Conservation (phyloP, 345 rosid species). For the Rhodamnia argentea region DNA sequence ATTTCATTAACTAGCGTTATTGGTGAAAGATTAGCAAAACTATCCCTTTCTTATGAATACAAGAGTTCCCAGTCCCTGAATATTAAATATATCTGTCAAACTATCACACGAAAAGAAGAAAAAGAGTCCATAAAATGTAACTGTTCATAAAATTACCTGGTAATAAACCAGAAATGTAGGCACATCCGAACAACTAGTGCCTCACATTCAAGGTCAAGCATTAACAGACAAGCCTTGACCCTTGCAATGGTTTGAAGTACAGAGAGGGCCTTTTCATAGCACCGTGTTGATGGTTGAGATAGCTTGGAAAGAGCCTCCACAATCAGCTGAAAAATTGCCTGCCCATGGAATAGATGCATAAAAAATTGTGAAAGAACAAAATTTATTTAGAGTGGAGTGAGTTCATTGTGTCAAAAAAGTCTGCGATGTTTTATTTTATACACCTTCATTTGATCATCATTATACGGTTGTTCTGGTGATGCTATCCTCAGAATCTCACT, state of each 20-base stretch:
- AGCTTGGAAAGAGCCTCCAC: constrained; percentile 45
- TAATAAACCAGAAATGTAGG: background rate
- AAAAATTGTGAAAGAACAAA: background rate
- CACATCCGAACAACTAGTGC: background rate
- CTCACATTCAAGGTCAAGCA: background rate
- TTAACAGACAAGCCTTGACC: background rate
- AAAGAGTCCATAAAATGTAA: background rate
- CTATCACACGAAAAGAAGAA: background rate
- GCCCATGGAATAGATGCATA: constrained; percentile 11
- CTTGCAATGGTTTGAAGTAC: background rate
- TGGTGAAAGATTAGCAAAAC: background rate
- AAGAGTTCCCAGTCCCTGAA: background rate
- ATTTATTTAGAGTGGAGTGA: background rate
- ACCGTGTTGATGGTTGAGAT: constrained; percentile 29
- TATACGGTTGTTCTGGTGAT: constrained; percentile 64
- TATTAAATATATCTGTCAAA: background rate
- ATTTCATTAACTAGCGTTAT: background rate
- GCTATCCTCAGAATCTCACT: constrained; percentile 74
- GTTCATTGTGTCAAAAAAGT: background rate
- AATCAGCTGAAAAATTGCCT: constrained; percentile 54
- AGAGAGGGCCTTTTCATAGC: constrained; percentile 18
- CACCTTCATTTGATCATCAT: constrained; percentile 70
- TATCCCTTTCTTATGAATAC: background rate
- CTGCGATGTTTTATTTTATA: background rate
- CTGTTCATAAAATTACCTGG: background rate